phyloP scores from a whole-genome alignment of 2,329 filamentous ascomycete genomes.

The Piedraia hortae region DNA sequence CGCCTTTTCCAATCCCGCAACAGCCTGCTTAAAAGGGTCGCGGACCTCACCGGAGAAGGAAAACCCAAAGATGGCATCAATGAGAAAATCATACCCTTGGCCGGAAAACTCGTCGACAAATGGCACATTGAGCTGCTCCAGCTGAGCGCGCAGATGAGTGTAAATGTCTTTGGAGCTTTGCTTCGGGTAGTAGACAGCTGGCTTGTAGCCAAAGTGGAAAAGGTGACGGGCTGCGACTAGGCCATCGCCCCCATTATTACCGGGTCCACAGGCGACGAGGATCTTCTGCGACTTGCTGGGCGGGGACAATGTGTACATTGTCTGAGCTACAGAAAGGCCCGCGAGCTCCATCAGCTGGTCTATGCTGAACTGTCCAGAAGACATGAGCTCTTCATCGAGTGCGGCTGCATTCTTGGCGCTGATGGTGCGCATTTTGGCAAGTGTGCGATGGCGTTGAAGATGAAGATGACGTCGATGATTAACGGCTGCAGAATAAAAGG shows the following conservation, averaged over 20 bases:
- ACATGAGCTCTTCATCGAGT: slow-evolving; percentile 87
- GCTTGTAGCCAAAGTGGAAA: slow-evolving; percentile 70
- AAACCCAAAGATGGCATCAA: slow-evolving; percentile 91
- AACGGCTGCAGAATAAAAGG: too few relatives aligned
- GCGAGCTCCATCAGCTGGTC: slow-evolving; percentile 96
- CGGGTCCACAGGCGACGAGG: slow-evolving; percentile 73
- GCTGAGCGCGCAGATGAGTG: slow-evolving; percentile 59
- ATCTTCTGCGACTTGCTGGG: slow-evolving; percentile 40
- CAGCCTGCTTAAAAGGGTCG: slow-evolving; percentile 69
- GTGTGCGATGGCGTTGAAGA: too few relatives aligned
- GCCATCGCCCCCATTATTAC: slow-evolving; percentile 61
- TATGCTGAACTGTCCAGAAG: slow-evolving; percentile 59
- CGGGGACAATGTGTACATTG: slow-evolving; percentile 66
- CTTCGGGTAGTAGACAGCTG: slow-evolving; percentile 80
- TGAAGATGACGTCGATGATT: too few relatives aligned
- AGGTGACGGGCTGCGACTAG: slow-evolving; percentile 84
- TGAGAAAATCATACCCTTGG: slow-evolving; percentile 47
- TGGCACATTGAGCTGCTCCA: slow-evolving; percentile 54
- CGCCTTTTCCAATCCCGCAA: slow-evolving; percentile 45
- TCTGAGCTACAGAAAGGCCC: slow-evolving; percentile 76
- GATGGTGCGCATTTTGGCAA: too few relatives aligned
- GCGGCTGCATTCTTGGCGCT: slow-evolving; percentile 66
- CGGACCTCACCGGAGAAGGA: slow-evolving; percentile 77
- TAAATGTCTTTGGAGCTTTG: slow-evolving; percentile 75
- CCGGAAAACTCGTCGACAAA: slow-evolving; percentile 55